phyloP scores from a whole-genome alignment of 2,329 filamentous ascomycete genomes.

The Calonectria pauciramosa region DNA sequence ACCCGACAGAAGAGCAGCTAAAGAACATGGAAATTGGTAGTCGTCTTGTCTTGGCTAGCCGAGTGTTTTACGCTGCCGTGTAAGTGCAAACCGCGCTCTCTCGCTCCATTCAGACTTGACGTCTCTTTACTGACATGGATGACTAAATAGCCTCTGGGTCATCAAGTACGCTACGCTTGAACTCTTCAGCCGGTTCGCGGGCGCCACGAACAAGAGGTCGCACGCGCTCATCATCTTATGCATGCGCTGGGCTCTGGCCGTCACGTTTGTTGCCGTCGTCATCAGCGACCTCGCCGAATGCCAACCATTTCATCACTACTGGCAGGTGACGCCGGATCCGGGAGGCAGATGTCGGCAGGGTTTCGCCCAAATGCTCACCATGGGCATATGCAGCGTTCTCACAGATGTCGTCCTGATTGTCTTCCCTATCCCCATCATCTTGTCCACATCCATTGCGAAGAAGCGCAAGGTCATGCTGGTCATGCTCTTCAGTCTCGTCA shows the following conservation, averaged over 20 bases:
- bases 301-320: conserved; percentile 78
- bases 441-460: conserved; percentile 79
- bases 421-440: conserved; percentile 88
- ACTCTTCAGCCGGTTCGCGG: conserved; percentile 87
- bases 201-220: conserved; percentile 80
- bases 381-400: conserved; percentile 85
- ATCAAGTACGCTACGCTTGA: conserved; percentile 90
- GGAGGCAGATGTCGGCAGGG: conserved; percentile 86
- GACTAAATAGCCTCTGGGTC: conserved; percentile 79
- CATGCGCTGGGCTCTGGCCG: conserved; percentile 78
- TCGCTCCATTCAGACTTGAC: neutral
- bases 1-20: conserved; percentile 53
- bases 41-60: conserved; percentile 80
- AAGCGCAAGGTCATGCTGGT: conserved; percentile 84
- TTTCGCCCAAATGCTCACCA: conserved; percentile 85
- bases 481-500: conserved; percentile 82
- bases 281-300: conserved; percentile 87
- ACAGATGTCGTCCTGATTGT: conserved; percentile 87
- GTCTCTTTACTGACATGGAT: neutral
- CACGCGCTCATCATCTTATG: conserved; percentile 78
- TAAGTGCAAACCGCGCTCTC: conserved; percentile 61
- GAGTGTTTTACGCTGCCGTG: conserved; percentile 89
- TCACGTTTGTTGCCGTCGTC: conserved; percentile 83
- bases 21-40: conserved; percentile 77
- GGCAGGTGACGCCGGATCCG: conserved; percentile 85